Base-by-base conservation (phyloP, 2,329 filamentous ascomycete species). In the Pseudogymnoascus sp. region DNA sequence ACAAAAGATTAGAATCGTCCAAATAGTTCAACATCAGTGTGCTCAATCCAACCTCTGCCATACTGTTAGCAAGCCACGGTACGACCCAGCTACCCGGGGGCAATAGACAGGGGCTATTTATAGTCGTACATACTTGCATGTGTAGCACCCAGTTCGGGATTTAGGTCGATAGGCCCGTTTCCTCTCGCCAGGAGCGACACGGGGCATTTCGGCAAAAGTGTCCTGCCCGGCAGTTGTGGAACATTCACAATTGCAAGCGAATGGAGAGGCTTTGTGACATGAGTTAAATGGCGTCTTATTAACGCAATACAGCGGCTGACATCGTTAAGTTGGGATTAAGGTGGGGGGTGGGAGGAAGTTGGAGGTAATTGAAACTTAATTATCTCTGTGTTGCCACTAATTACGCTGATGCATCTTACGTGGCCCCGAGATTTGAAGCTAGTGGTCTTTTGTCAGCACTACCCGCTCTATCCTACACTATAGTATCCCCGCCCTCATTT, bases 151-250 rank as follows among this genome's bases (percentile, higher is more conserved):
- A n/a, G 60, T 39, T 60, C 31, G 59, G 31, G 59, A 45, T 18
- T 60, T 60, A 2, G 59, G 59, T 40, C 36, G 36, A 40, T 60
- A 60, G 12, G 59, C 59, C 40, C 59, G 36, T 15, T 39, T 40
- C n/a, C 59, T 45, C 36, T 60, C n/a, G 27, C 59, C 36, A 13
- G 35, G 59, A 36, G 25, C 40, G 7, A 60, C 40, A 45, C 40
- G 40, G 12, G 40, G 40, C 40, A 45, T 45, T 27, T 27, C 12
- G 40, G 12, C 21, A n/a, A 27, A n/a, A n/a, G 10, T n/a, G 13
- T 45, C 12, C 5, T 5, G 21, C 7, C 21, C 21, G 21, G 12
- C 1, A 8, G 12, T 45, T 27, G 12, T 27, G 21, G 18, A 18
- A n/a, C 40, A 27, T 27, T 8, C 12, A 8, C 40, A 45, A 9